These are phyloP conservation scores for Wallacemonas collosoma DNA, from an alignment of 208 protist genomes.

Conservation along the genomic window DNA sequence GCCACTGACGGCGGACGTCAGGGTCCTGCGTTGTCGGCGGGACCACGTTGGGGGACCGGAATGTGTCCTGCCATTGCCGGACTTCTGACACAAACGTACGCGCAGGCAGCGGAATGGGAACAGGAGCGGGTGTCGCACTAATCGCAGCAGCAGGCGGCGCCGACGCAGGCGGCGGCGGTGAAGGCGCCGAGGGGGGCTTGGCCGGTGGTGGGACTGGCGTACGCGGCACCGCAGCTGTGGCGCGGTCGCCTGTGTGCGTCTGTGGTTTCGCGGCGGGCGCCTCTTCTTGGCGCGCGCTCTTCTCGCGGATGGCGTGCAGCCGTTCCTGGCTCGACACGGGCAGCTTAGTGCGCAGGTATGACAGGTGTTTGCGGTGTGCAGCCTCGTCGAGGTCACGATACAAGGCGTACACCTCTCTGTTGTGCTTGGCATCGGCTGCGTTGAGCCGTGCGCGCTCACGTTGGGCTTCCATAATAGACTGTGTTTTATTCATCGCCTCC, in stretches of 20 bases:
- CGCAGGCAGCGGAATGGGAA: slow-evolving; percentile 20
- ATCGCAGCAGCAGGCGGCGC: not conserved
- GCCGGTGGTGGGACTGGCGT: not conserved
- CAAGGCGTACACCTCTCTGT: slow-evolving; percentile 22
- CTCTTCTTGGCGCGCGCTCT: not conserved
- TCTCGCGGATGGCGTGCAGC: slow-evolving; percentile 3
- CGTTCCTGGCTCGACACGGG: slow-evolving; percentile 4
- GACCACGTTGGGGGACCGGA: slow-evolving; percentile 34
- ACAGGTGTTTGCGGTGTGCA: slow-evolving; percentile 27
- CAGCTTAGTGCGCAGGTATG: slow-evolving; percentile 19
- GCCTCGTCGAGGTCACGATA: slow-evolving; percentile 22
- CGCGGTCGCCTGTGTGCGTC: no score
- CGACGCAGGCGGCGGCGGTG: not conserved
- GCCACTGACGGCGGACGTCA: slow-evolving; percentile 37
- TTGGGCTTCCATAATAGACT: slow-evolving; percentile 9
- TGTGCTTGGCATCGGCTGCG: not conserved
- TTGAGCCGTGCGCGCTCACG: slow-evolving; percentile 2
- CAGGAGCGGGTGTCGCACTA: not conserved
- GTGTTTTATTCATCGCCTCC: slow-evolving; percentile 21
- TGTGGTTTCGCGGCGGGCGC: not conserved
- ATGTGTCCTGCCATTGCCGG: slow-evolving; percentile 35
- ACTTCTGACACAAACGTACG: slow-evolving; percentile 48
- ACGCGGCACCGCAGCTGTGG: not conserved
- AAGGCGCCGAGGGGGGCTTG: not conserved
- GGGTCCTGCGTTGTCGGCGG: slow-evolving; percentile 32